A percentile compares a stretch with the other conserved stretches of the same genome.
These are phyloP conservation scores for Boletus hoseneyae DNA, from an alignment of 1,284 basidiomycete genomes.

Conservation along the genomic window DNA sequence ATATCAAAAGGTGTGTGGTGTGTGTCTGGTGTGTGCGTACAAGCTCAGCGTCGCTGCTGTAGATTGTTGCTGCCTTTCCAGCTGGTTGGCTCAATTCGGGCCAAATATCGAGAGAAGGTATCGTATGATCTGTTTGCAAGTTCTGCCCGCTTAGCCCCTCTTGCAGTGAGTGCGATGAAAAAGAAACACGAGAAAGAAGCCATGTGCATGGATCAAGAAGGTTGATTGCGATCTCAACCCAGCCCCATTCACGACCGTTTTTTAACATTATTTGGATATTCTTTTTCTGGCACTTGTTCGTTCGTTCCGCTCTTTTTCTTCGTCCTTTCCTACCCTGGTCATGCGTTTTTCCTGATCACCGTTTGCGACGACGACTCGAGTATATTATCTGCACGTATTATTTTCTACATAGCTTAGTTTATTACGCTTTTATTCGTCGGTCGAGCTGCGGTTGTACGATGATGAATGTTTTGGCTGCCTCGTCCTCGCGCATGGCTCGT, in stretches of 20 bases:
- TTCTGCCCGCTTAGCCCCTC: background rate
- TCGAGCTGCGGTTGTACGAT: no score
- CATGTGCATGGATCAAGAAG: slow-evolving; percentile 44
- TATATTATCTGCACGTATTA: slow-evolving; percentile 23
- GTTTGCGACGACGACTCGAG: background rate
- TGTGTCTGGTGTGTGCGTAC: background rate
- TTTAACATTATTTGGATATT: slow-evolving; percentile 26
- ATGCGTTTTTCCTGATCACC: background rate
- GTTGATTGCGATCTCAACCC: slow-evolving; percentile 11
- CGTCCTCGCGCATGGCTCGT: no score
- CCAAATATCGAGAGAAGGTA: slow-evolving; percentile 56
- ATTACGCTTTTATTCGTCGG: background rate
- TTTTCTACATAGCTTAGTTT: slow-evolving; percentile 18
- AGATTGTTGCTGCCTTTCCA: slow-evolving; percentile 73
- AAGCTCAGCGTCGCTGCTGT: background rate
- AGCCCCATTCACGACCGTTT: background rate
- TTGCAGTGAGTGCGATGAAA: slow-evolving; percentile 72
- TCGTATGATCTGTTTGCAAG: slow-evolving; percentile 8
- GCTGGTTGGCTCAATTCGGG: slow-evolving; percentile 42
- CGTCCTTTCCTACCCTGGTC: background rate
- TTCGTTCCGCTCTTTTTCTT: background rate
- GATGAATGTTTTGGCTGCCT: no score
- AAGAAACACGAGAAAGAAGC: slow-evolving; percentile 67
- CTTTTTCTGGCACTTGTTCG: background rate
- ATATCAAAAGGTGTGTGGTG: slow-evolving; percentile 62